These are phyloP conservation scores for Colletotrichum eleusines DNA, from an alignment of 2,329 filamentous ascomycete species.

Conservation along the genomic window DNA sequence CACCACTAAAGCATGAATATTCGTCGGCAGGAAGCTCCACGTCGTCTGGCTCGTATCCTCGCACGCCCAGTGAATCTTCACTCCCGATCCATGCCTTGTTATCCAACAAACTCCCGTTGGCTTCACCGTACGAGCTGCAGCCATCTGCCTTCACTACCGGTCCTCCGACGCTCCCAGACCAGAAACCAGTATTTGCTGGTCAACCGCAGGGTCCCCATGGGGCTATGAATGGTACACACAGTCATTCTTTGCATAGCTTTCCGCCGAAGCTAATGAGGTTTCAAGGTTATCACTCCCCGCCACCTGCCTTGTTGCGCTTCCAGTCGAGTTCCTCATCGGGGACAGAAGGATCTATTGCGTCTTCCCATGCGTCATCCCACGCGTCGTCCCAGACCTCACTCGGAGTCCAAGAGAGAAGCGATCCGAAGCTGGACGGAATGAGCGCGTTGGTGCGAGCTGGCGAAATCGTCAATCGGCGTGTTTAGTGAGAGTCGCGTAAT, in stretches of 20 bases:
- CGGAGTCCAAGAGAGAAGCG: constrained; percentile 38
- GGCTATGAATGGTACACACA: constrained; percentile 30
- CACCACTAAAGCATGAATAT: constrained; percentile 59
- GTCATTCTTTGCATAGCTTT: constrained; percentile 12
- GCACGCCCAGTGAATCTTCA: constrained; percentile 63
- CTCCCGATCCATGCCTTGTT: constrained; percentile 68
- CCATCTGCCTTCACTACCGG: constrained; percentile 27
- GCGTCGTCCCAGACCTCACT: constrained; percentile 35
- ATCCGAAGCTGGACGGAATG: constrained; percentile 64
- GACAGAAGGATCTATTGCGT: constrained; percentile 33
- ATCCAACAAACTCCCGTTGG: constrained; percentile 52
- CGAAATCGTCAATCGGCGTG: constrained; percentile 66
- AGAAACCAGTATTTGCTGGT: constrained; percentile 17
- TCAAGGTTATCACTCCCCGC: constrained; percentile 39
- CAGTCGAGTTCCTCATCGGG: constrained; percentile 38
- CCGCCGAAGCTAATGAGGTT: constrained; percentile 30
- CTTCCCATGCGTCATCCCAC: constrained; percentile 30
- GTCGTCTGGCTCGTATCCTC: constrained; percentile 54
- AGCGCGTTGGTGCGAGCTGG: constrained; percentile 69
- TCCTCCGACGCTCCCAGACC: constrained; percentile 41
- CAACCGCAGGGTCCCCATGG: constrained; percentile 6
- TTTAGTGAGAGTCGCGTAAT: constrained; percentile 15
- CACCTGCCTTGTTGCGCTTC: constrained; percentile 31
- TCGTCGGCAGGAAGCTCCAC: constrained; percentile 60
- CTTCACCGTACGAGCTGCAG: constrained; percentile 42